Base-by-base conservation (phyloP, 306 rosid species). In the Chamaecrista fasciculata region DNA sequence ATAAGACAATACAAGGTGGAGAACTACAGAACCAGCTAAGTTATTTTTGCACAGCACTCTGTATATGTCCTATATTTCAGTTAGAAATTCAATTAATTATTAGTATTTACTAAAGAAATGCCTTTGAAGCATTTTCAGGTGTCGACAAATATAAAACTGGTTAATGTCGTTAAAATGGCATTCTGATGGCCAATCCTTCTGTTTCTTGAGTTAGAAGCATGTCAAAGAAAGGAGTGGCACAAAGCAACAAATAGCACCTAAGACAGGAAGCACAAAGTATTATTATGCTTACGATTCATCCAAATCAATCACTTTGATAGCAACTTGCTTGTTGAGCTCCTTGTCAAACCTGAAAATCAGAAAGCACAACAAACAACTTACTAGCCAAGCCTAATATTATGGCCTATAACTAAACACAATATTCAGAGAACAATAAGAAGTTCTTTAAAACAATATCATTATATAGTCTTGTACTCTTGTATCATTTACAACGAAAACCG, bases 291-390 rank as follows among this genome's bases (percentile, higher is more conserved):
- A 95, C 99, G 99, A 84, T 66, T 95, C 99, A 76, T 95, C 99
- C 87, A 95, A 87, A 87, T 95, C 99, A 15, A 95, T 95, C 67
- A 95, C 96, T 91, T 95, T 95, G 44, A 95, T 91, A 57, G 99
- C 99, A 24, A 95, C 97, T 73, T 77, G 84, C 81, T 81, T 95
- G 82, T 87, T 89, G 55, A 85, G 93, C 75, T 91, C 97, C 85
- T 56, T 89, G 81, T 95, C 97, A 76, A 89, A 91, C 91, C 99
- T 95, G 88, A 61, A 84, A 78, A 76, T 64, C 50, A 78, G 66
- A 72, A 59, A 53, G 67, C 46, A 44, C 11, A 29, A 75, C 7
- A 67, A 47, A 47, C 23, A 36, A 59, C 44, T 18, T 16, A 47
- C 18, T 18, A 11, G 24, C n/a, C 46, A 20, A 33, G 44, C 34